Base-by-base conservation (phyloP, 441 rosid genomes). In the Erodium moschatum region DNA sequence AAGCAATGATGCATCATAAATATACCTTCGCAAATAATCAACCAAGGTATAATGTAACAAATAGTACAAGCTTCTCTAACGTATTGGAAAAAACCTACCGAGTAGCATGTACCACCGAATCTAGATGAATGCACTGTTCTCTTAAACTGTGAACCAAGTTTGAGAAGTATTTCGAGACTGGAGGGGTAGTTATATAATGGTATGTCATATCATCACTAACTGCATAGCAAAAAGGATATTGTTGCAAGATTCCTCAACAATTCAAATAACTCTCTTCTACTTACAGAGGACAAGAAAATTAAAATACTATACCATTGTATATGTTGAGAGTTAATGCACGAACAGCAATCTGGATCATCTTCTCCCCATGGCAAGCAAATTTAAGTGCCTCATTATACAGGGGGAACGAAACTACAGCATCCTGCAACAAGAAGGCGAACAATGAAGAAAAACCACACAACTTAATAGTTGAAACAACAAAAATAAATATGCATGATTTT, bases 291-390 rank as follows among this genome's bases (percentile, higher is more conserved):
- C 72, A 50, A 66, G 62, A 31, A 70, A 15, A 74, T 29, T 9
- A 48, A 15, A 70, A 69, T 44, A 20, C 42, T n/a, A 48, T 81
- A 89, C 91, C 89, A 74, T 86, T 81, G 65, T 80, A 86, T 67
- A 85, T 79, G 56, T 80, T 85, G 72, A 89, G 90, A 60, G 85
- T 80, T 72, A 89, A 82, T 74, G 91, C 91, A 66, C 84, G 90
- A 69, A 89, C 85, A 79, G 90, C 95, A 62, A 86, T 82, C 83
- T 81, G 91, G 68, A 89, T 86, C 95, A 89, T 86, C 83, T 84
- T 89, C 81, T 86, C 95, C 73, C 83, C 84, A 72, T 82, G 85
- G 67, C 78, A 80, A 69, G 87, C 79, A 84, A 89, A 86, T 81
- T 84, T 86, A 71, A 85, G 82, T 65, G 91, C 89, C 74, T 83